These are phyloP conservation scores for Botrytis sinoallii DNA, from an alignment of 2,329 filamentous ascomycete species.

Conservation along the genomic window DNA sequence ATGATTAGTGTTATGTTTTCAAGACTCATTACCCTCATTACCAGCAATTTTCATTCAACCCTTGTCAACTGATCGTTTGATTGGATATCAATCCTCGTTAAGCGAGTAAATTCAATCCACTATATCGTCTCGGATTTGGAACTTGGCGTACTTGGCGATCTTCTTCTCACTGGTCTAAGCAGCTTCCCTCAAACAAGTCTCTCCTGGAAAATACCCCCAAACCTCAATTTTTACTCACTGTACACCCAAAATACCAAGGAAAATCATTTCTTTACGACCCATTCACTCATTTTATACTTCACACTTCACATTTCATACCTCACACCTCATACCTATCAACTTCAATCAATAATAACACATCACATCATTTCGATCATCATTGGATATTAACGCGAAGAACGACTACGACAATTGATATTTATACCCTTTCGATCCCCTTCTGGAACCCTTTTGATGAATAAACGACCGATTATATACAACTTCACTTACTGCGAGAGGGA, in stretches of 20 bases:
- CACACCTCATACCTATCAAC: neutral
- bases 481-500: neutral
- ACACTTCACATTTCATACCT: neutral
- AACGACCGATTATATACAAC: conserved; percentile 3
- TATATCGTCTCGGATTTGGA: conserved; percentile 8
- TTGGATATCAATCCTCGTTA: neutral
- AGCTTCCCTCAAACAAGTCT: conserved; percentile 8
- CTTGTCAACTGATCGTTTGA: neutral
- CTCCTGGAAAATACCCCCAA: conserved; percentile 12
- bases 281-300: conserved; percentile 2
- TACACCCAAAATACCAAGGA: neutral
- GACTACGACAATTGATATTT: neutral
- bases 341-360: neutral
- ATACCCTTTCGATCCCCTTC: neutral
- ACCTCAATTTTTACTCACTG: neutral
- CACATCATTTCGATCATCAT: neutral
- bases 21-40: neutral
- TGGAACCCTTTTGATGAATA: conserved; percentile 4
- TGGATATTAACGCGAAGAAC: neutral
- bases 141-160: conserved; percentile 10
- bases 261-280: neutral
- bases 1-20: neutral
- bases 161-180: conserved; percentile 3
- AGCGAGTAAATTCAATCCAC: neutral
- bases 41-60: neutral